phyloP scores from a whole-genome alignment of 2,329 filamentous ascomycete genomes.

The Nothophaeocryptopus gaeumannii region DNA sequence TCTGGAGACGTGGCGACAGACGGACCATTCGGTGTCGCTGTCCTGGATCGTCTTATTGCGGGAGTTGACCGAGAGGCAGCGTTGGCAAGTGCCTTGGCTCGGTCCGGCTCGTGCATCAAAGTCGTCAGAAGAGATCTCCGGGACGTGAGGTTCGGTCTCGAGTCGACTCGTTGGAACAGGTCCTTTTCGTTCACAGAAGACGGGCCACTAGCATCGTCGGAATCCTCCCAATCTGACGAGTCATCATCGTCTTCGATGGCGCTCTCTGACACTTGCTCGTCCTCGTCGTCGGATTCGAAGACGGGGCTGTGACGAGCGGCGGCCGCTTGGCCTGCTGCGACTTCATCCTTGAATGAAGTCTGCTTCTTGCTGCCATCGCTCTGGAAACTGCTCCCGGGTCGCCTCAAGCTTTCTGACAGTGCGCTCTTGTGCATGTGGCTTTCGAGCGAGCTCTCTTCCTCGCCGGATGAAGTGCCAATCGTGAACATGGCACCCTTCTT shows the following conservation, averaged over 20 bases:
- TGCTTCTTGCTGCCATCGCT: slow-evolving; percentile 65
- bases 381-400: slow-evolving; percentile 30
- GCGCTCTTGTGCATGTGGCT: slow-evolving; percentile 59
- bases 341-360: slow-evolving; percentile 75
- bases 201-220: slow-evolving; percentile 70
- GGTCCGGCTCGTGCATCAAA: slow-evolving; percentile 78
- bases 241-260: slow-evolving; percentile 63
- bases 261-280: slow-evolving; percentile 70
- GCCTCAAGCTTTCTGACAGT: slow-evolving; percentile 53
- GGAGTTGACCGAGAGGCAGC: slow-evolving; percentile 59
- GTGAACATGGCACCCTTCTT: slow-evolving; percentile 69
- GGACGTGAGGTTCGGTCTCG: slow-evolving; percentile 77
- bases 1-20: slow-evolving; percentile 59
- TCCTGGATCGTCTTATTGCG: slow-evolving; percentile 58
- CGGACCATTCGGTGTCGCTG: slow-evolving; percentile 66
- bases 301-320: slow-evolving; percentile 62
- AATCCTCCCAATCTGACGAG: slow-evolving; percentile 55
- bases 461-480: slow-evolving; percentile 75
- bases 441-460: slow-evolving; percentile 76
- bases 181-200: slow-evolving; percentile 71
- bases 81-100: slow-evolving; percentile 66
- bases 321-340: slow-evolving; percentile 54
- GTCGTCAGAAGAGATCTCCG: slow-evolving; percentile 85
- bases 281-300: slow-evolving; percentile 57
- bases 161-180: slow-evolving; percentile 88